A percentile compares a stretch with the other conserved stretches of the same genome.
These are phyloP conservation scores for Myriosclerotinia curreyana DNA, from an alignment of 2,329 filamentous ascomycete genomes.

Conservation along the genomic window DNA sequence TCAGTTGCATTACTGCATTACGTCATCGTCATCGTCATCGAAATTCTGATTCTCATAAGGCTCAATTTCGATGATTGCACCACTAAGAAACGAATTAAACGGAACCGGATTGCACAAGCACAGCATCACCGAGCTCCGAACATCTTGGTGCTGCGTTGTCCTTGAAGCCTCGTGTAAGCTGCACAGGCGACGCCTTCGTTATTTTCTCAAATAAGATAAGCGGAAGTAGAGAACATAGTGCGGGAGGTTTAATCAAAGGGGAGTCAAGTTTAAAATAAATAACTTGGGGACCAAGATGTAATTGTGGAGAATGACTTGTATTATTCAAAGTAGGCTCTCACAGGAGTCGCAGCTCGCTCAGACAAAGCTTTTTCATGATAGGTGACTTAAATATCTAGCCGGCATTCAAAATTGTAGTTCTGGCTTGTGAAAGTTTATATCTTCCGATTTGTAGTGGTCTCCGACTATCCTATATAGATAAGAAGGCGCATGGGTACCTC, in stretches of 20 bases:
- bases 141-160: not conserved
- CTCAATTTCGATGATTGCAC: not conserved
- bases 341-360: too few species aligned
- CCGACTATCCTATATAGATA: slow-evolving; percentile 71
- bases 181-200: not conserved
- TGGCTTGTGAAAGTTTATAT: slow-evolving; percentile 57
- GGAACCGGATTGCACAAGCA: not conserved
- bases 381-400: not conserved
- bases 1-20: slow-evolving; percentile 7
- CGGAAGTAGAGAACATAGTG: not conserved
- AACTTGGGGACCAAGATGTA: not conserved
- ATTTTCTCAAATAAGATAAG: not conserved
- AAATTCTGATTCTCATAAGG: not conserved
- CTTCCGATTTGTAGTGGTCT: slow-evolving; percentile 73
- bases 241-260: not conserved
- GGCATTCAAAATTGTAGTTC: slow-evolving; percentile 35
- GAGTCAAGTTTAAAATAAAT: not conserved
- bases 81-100: not conserved
- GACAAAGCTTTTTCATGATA: too few species aligned
- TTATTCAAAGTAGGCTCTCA: not conserved
- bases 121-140: not conserved
- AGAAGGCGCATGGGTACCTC: slow-evolving; percentile 65
- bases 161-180: not conserved
- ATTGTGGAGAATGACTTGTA: not conserved
- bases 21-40: not conserved